Conservation (phyloP, 805 yeast species). For the Metschnikowia peoriensis region DNA sequence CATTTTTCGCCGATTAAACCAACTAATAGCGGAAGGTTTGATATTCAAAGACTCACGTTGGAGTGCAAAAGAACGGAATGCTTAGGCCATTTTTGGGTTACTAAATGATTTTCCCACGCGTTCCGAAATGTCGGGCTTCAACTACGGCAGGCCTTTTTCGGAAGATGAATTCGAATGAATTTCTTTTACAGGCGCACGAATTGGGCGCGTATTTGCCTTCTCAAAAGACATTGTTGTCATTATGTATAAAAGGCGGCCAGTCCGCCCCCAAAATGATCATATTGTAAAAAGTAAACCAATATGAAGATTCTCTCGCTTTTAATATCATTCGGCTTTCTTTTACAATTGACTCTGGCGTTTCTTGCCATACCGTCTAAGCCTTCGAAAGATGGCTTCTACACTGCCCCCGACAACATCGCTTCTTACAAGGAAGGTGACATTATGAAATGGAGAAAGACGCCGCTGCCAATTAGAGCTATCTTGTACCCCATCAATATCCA, state of each 20-base stretch:
- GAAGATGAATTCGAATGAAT: too few species aligned
- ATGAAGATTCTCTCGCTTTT: conserved; percentile 1
- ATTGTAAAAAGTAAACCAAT: background rate
- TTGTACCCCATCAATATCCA: conserved; percentile 12
- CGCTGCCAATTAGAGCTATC: conserved; percentile 9
- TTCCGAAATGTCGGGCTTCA: too few species aligned
- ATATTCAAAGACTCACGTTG: too few species aligned
- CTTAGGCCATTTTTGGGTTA: too few species aligned
- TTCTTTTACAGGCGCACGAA: too few species aligned
- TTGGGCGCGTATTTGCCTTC: too few species aligned
- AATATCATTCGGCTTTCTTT: background rate
- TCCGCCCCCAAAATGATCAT: background rate
- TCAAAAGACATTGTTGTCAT: too few species aligned
- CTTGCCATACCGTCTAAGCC: conserved; percentile 5
- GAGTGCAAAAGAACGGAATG: too few species aligned
- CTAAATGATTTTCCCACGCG: too few species aligned
- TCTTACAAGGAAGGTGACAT: conserved; percentile 12
- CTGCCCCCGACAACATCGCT: conserved; percentile 6
- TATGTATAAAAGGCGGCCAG: background rate
- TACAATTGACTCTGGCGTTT: conserved; percentile 1
- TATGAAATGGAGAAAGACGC: conserved; percentile 8
- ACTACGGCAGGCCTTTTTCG: too few species aligned
- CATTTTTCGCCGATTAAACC: too few species aligned
- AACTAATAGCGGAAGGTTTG: too few species aligned
- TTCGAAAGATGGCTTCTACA: conserved; percentile 11